Evolutionary conservation across 2,329 filamentous ascomycete species (phyloP), one percentile per base, ranked within the genome.

Genomic region (Fusarium nodosum): DNA sequence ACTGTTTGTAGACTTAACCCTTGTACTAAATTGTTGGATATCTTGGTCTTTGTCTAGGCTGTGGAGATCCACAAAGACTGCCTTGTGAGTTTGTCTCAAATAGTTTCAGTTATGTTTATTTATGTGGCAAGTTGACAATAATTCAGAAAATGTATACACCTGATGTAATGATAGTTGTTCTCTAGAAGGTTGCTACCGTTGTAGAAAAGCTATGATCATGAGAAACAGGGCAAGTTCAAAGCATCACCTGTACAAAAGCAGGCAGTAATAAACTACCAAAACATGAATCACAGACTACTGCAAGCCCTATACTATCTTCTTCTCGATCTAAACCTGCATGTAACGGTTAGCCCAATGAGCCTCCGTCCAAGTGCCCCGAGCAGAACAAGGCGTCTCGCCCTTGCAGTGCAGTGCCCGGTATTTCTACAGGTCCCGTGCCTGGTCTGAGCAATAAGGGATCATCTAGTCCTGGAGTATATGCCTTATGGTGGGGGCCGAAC

Each of bases 401-500:
- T 66, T 46, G 34, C 18, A 47, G 33, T 47, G 44, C 66, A 69
- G 57, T 45, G 55, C 66, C 56, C 66, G 34, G 30, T 31, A 50
- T 67, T 46, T 55, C 30, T 36, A 50, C 36, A 20, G 39, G 61
- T 63, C 66, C 44, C 62, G 66, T 69, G 66, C 63, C 63, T 71
- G 44, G 60, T 52, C 42, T 65, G 60, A 60, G 51, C 53, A 56
- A 46, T 58, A 48, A 51, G 58, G 28, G 33, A 42, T 30, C 46
- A 46, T 48, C 22, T 53, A 31, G 34, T 41, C 26, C 33, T 57
- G 34, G n/a, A 57, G 30, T 26, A 64, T 71, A 55, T 50, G 67
- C 67, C 67, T 70, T 70, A 71, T 61, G 66, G 31, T 64, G 46
- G 54, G 56, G 39, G 39, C 39, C 22, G 41, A 64, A 20, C n/a